A percentile compares a stretch with the other conserved stretches of the same genome.
Evolutionary conservation across 345 rosid species (phyloP).

Genomic region (Erysimum cheiranthoides): DNA sequence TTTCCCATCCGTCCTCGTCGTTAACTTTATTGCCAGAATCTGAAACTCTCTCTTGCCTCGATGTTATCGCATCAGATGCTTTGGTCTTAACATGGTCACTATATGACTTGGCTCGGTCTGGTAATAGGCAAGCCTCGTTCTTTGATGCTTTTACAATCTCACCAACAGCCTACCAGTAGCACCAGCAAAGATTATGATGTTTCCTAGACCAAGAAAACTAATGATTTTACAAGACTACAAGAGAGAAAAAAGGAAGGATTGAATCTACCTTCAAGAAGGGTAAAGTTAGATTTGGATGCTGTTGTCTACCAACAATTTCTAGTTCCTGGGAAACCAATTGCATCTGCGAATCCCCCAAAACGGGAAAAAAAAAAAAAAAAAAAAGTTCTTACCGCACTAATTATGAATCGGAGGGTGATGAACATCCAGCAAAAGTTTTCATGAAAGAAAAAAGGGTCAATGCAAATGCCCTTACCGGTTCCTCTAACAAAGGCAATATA

Average conservation of each 20-base stretch:
- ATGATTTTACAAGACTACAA: neutral
- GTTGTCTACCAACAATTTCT: slow-evolving; percentile 91
- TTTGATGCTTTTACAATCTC: slow-evolving; percentile 80
- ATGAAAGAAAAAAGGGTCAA: neutral
- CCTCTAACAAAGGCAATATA: slow-evolving; percentile 83
- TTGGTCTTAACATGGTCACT: slow-evolving; percentile 53
- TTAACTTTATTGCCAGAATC: slow-evolving; percentile 29
- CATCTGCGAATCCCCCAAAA: slow-evolving; percentile 62
- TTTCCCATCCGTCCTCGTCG: slow-evolving; percentile 68
- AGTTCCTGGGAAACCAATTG: slow-evolving; percentile 76
- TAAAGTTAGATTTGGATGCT: slow-evolving; percentile 82
- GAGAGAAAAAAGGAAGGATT: slow-evolving; percentile 8
- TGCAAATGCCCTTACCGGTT: slow-evolving; percentile 65
- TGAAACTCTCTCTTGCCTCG: slow-evolving; percentile 43
- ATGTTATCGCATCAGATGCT: slow-evolving; percentile 49
- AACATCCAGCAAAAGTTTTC: neutral
- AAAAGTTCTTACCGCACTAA: neutral
- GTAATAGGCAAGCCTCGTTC: slow-evolving; percentile 71
- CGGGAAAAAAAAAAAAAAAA: slow-evolving; percentile 1
- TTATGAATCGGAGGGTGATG: neutral
- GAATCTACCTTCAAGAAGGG: slow-evolving; percentile 81
- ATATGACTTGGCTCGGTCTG: slow-evolving; percentile 57
- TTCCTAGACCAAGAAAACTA: slow-evolving; percentile 8
- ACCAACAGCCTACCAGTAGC: slow-evolving; percentile 65
- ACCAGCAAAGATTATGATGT: slow-evolving; percentile 5